These are phyloP conservation scores for Claviceps sp. DNA, from an alignment of 2,329 filamentous ascomycete species.

Conservation along the genomic window DNA sequence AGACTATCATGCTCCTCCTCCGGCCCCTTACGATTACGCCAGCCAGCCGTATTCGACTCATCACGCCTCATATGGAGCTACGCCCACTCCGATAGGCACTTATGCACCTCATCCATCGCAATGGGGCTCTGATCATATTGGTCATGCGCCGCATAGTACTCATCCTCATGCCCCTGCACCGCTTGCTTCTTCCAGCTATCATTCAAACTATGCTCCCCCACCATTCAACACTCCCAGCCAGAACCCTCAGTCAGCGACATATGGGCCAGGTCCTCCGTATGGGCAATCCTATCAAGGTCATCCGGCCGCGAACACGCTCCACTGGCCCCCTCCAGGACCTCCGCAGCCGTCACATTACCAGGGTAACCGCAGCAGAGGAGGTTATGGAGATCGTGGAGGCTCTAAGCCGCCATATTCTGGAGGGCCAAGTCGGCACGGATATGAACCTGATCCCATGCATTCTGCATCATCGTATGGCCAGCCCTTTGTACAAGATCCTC, in stretches of 20 bases:
- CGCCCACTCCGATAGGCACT: constrained; percentile 23
- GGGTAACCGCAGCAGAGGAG: constrained; percentile 31
- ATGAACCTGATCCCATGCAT: constrained; percentile 19
- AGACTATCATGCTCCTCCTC: constrained; percentile 27
- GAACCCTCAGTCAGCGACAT: constrained; percentile 31
- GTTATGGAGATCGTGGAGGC: constrained; percentile 31
- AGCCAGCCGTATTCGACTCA: constrained; percentile 24
- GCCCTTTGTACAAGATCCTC: constrained; percentile 28
- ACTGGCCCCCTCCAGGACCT: constrained; percentile 16
- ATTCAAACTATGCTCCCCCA: constrained; percentile 46
- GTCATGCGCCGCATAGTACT: constrained; percentile 23
- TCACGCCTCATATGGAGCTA: constrained; percentile 16
- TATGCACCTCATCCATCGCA: constrained; percentile 28
- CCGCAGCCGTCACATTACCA: constrained; percentile 22
- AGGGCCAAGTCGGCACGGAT: constrained; percentile 21
- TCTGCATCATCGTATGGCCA: constrained; percentile 24
- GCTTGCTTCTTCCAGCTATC: constrained; percentile 40
- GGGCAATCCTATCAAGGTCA: constrained; percentile 22
- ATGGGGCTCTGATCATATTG: constrained; percentile 26
- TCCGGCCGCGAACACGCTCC: constrained; percentile 11
- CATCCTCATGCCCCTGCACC: constrained; percentile 33
- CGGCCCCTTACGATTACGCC: constrained; percentile 30
- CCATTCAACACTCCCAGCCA: constrained; percentile 28
- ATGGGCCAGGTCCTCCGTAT: constrained; percentile 27
- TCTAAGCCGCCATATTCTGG: constrained; percentile 18